Evolutionary conservation across 192 early-diverging fungal species (phyloP).

Genomic region (Haplosporangium gracile): DNA sequence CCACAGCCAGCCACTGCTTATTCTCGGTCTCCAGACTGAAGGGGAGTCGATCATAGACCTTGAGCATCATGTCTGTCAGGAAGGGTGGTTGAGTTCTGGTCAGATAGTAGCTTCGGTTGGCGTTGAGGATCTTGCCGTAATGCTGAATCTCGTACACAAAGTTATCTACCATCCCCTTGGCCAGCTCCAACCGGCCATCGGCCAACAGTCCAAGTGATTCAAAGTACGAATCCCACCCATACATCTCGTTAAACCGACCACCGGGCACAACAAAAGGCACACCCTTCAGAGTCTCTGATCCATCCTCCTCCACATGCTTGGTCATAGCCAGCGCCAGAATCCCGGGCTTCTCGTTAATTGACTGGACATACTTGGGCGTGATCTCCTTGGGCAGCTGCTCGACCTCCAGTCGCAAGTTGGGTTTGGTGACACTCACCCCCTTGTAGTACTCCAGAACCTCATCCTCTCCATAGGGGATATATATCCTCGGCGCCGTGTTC

Average conservation of each 20-base stretch:
- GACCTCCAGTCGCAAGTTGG: constrained; percentile 83
- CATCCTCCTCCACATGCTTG: constrained; percentile 61
- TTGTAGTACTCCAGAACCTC: constrained; percentile 86
- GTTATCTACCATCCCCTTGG: constrained; percentile 97
- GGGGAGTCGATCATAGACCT: constrained; percentile 77
- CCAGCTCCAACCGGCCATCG: constrained; percentile 89
- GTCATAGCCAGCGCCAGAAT: constrained; percentile 87
- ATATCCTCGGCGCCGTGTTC: constrained; percentile 89
- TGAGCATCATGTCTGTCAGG: constrained; percentile 94
- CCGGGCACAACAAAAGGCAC: constrained; percentile 98
- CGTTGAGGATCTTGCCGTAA: constrained; percentile 99
- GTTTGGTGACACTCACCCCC: constrained; percentile 71
- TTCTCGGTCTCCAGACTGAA: constrained; percentile 62
- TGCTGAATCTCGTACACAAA: constrained; percentile 97
- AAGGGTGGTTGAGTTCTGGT: constrained; percentile 98
- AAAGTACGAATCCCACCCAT: constrained; percentile 99
- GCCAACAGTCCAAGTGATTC: constrained; percentile 89
- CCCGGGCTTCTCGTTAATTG: constrained; percentile 89
- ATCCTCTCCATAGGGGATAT: constrained; percentile 88
- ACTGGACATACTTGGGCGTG: constrained; percentile 91
- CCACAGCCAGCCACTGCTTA: constrained; percentile 78
- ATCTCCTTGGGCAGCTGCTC: constrained; percentile 87
- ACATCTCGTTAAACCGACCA: constrained; percentile 99
- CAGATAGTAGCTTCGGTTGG: constrained; percentile 97
- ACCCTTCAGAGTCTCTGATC: constrained; percentile 68